A percentile compares a stretch with the other conserved stretches of the same genome.
phyloP scores from a whole-genome alignment of 2,329 filamentous ascomycete species.

The Colletotrichum liaoningense region DNA sequence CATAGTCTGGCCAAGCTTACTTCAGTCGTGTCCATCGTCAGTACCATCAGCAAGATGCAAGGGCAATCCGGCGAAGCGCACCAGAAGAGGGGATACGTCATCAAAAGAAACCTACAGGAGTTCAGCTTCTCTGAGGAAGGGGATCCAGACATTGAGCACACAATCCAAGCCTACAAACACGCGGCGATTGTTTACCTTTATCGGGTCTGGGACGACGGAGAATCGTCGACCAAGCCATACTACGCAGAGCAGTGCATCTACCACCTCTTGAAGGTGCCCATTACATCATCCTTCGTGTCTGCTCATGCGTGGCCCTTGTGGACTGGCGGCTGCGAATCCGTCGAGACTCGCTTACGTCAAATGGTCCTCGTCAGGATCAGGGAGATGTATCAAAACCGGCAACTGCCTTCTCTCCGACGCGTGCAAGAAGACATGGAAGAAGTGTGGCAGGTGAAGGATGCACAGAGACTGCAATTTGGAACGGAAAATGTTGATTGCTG shows the following conservation, averaged over 20 bases:
- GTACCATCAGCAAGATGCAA: constrained; percentile 42
- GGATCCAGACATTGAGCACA: constrained; percentile 39
- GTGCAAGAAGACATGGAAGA: constrained; percentile 44
- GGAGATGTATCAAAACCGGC: constrained; percentile 43
- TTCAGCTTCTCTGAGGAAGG: neutral
- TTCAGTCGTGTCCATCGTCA: constrained; percentile 39
- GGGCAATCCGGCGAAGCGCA: constrained; percentile 27
- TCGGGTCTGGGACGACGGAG: constrained; percentile 42
- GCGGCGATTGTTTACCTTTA: constrained; percentile 46
- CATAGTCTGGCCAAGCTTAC: constrained; percentile 39
- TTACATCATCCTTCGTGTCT: constrained; percentile 43
- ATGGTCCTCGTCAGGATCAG: constrained; percentile 40
- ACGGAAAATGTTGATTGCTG: constrained; percentile 46
- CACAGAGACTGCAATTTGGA: constrained; percentile 40
- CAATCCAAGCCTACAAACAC: constrained; percentile 44
- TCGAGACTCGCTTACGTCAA: constrained; percentile 38
- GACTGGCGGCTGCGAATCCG: constrained; percentile 46
- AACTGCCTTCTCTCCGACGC: constrained; percentile 43
- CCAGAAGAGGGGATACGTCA: neutral
- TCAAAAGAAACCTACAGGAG: neutral
- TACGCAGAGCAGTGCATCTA: constrained; percentile 42
- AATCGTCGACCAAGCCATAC: constrained; percentile 32
- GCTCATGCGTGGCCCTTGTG: constrained; percentile 46
- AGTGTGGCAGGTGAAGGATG: constrained; percentile 45
- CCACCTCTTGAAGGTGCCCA: constrained; percentile 40